A percentile compares a stretch with the other conserved stretches of the same genome.
phyloP scores from a whole-genome alignment of 2,329 filamentous ascomycete genomes.

The Aspergillus glaucus region DNA sequence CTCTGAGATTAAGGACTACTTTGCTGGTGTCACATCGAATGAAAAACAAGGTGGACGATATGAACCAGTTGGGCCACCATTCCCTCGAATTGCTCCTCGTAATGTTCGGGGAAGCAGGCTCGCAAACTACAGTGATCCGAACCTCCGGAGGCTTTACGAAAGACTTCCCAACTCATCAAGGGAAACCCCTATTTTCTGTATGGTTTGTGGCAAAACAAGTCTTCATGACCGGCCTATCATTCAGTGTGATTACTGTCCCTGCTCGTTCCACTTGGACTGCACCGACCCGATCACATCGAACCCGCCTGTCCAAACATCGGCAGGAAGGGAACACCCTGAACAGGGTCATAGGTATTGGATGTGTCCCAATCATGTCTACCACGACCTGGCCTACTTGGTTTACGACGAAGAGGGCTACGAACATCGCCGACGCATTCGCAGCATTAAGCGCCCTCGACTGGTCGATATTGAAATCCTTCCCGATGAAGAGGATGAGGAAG shows the following conservation, averaged over 20 bases:
- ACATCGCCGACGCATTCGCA: conserved; percentile 24
- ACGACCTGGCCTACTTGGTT: conserved; percentile 51
- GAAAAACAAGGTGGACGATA: conserved; percentile 74
- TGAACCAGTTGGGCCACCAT: conserved; percentile 54
- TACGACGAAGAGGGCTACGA: conserved; percentile 51
- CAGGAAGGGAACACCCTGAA: conserved; percentile 32
- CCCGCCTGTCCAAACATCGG: conserved; percentile 53
- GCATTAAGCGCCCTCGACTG: conserved; percentile 44
- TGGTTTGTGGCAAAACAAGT: conserved; percentile 63
- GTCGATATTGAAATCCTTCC: conserved; percentile 63
- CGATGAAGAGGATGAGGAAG: conserved; percentile 53
- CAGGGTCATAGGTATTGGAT: conserved; percentile 67
- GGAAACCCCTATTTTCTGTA: conserved; percentile 65
- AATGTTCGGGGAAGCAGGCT: conserved; percentile 12
- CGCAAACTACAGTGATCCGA: conserved; percentile 23
- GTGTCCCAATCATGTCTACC: conserved; percentile 80
- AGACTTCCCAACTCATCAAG: conserved; percentile 33
- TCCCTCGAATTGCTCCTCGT: conserved; percentile 17
- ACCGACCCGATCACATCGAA: conserved; percentile 75
- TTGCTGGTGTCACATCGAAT: conserved; percentile 60
- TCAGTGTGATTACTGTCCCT: conserved; percentile 73
- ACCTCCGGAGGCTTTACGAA: conserved; percentile 53
- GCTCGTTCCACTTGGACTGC: conserved; percentile 90
- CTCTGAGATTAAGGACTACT: conserved; percentile 63
- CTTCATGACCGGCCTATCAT: conserved; percentile 66